Evolutionary conservation across 1,284 basidiomycete genomes (phyloP).

Genomic region (Trichosporon asahii): DNA sequence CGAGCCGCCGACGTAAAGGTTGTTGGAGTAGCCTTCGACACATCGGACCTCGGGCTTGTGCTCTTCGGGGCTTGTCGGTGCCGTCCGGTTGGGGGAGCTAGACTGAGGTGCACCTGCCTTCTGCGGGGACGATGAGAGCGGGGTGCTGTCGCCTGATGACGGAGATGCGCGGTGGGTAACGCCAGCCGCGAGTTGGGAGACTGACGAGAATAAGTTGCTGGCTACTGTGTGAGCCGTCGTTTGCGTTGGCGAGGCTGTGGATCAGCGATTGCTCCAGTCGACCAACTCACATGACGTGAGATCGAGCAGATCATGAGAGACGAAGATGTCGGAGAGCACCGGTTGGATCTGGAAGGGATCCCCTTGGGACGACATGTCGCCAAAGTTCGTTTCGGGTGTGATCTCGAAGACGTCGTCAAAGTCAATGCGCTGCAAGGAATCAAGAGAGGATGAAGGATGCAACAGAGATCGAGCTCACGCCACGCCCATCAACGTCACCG

Average conservation of each 20-base stretch:
- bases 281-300: constrained; percentile 28
- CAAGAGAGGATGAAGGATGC: not conserved
- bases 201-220: constrained; percentile 36
- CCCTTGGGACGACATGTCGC: constrained; percentile 11
- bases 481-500: constrained; percentile 17
- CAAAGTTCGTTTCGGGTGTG: constrained; percentile 5
- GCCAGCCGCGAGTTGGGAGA: constrained; percentile 41
- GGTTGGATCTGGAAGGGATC: constrained; percentile 43
- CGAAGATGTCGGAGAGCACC: constrained; percentile 41
- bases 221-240: not conserved
- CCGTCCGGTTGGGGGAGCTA: not conserved
- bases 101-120: constrained; percentile 16
- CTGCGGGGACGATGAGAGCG: not conserved
- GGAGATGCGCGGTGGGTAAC: constrained; percentile 31
- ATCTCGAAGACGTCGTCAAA: not conserved
- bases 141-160: not conserved
- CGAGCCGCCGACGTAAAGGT: constrained; percentile 50
- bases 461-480: not conserved
- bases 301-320: constrained; percentile 44
- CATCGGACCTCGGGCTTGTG: constrained; percentile 35
- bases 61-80: constrained; percentile 6
- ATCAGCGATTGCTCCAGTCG: constrained; percentile 12
- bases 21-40: constrained; percentile 49
- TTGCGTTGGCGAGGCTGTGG: constrained; percentile 16
- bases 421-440: not conserved